Conservation (phyloP, 2,329 filamentous ascomycete genomes). For the Fusarium sp. region DNA sequence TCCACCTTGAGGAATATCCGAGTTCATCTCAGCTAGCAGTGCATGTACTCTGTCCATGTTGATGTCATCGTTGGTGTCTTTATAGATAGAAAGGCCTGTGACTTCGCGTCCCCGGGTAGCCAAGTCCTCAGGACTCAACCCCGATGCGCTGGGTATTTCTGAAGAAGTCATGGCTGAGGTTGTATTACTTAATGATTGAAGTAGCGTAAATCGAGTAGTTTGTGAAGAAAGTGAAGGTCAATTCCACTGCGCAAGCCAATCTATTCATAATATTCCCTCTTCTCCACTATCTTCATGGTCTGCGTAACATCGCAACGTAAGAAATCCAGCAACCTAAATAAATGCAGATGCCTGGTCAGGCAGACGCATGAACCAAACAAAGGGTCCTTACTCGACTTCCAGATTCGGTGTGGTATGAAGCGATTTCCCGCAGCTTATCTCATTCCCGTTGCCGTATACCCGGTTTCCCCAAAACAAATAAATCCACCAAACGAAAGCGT, state of each 20-base stretch:
- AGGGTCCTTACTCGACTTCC: not conserved
- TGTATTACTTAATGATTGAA: too few species aligned
- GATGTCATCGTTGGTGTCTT: not conserved
- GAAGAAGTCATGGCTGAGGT: too few species aligned
- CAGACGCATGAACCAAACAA: not conserved
- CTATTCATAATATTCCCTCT: not conserved
- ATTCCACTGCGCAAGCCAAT: not conserved
- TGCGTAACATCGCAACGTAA: not conserved
- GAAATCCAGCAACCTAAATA: not conserved
- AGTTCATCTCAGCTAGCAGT: not conserved
- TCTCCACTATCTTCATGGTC: not conserved
- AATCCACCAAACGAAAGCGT: not conserved
- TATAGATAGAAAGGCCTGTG: not conserved
- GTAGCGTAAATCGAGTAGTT: fast-evolving
- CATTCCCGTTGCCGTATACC: not conserved
- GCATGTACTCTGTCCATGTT: not conserved
- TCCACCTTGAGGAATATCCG: not conserved
- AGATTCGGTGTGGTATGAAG: not conserved
- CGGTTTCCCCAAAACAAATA: not conserved
- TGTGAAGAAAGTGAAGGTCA: not conserved
- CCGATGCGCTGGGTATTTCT: fast-evolving
- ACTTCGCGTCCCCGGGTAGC: not conserved
- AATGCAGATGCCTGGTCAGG: not conserved
- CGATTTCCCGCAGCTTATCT: not conserved
- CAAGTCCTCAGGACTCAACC: not conserved